A percentile compares a stretch with the other conserved stretches of the same genome.
Evolutionary conservation across 768 basidiomycete genomes (phyloP).

Genomic region (Dictyophora rubrovolvata): DNA sequence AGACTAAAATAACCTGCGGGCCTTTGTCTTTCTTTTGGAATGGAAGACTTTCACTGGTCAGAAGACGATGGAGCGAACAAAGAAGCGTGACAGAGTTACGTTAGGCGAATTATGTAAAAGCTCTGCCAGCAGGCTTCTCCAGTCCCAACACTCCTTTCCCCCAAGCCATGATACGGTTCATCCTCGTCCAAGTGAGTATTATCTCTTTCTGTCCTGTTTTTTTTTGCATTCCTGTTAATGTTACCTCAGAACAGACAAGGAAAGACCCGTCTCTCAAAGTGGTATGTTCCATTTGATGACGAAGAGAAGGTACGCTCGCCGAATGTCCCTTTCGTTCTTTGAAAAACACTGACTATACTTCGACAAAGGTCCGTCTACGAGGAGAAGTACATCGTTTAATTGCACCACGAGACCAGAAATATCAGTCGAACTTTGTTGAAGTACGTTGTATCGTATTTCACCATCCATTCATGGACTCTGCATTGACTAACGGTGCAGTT

Average conservation of each 20-base stretch:
- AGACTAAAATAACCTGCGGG: too few species aligned
- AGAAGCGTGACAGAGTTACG: not conserved
- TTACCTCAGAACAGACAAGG: constrained; percentile 83
- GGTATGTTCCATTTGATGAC: constrained; percentile 98
- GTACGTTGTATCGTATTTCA: constrained; percentile 33
- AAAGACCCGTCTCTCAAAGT: constrained; percentile 93
- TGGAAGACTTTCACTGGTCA: not conserved
- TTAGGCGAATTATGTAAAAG: not conserved
- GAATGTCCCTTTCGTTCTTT: not conserved
- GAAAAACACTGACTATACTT: not conserved
- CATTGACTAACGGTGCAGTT: constrained; percentile 44
- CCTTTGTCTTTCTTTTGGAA: not conserved
- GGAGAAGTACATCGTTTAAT: constrained; percentile 96
- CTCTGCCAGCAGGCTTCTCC: not conserved
- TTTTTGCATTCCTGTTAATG: not conserved
- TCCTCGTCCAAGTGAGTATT: constrained; percentile 76
- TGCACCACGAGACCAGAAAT: constrained; percentile 95
- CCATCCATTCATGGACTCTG: not conserved
- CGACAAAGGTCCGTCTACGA: constrained; percentile 68
- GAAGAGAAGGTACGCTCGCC: constrained; percentile 77
- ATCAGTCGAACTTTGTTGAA: constrained; percentile 99
- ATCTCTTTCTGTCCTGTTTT: not conserved
- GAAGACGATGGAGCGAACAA: not conserved
- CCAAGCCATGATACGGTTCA: constrained; percentile 82
- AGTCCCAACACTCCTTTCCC: too few species aligned